phyloP scores from a whole-genome alignment of 2,329 filamentous ascomycete species.

The Ceratocystiopsis minuta region DNA sequence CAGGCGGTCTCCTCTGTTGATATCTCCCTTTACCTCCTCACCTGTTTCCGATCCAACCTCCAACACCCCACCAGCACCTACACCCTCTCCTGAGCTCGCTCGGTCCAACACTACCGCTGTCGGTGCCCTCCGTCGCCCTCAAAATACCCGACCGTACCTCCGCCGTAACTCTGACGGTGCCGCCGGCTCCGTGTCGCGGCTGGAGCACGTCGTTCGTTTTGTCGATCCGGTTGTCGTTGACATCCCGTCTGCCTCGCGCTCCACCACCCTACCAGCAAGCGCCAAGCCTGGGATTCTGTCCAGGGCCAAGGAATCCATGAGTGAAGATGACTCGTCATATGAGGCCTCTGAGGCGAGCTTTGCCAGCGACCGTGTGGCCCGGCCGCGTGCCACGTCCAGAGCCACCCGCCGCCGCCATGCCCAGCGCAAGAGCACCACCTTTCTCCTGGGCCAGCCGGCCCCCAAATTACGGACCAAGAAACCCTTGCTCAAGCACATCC shows the following conservation, averaged over 20 bases:
- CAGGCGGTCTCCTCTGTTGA: slow-evolving; percentile 22
- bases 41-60: slow-evolving; percentile 5
- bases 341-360: slow-evolving; percentile 30
- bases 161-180: slow-evolving; percentile 5
- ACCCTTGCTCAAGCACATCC: slow-evolving; percentile 46
- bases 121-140: slow-evolving; percentile 2
- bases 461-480: slow-evolving; percentile 40
- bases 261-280: not conserved
- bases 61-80: slow-evolving; percentile 11
- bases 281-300: slow-evolving; percentile 1
- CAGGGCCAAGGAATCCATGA: slow-evolving; percentile 14
- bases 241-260: slow-evolving; percentile 2
- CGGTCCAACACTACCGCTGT: slow-evolving; percentile 3
- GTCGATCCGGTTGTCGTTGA: slow-evolving; percentile 18
- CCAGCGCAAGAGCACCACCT: slow-evolving; percentile 41
- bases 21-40: slow-evolving; percentile 20
- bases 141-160: not conserved
- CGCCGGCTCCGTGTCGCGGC: not conserved
- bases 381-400: slow-evolving; percentile 5
- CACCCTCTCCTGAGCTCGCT: slow-evolving; percentile 1
- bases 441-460: slow-evolving; percentile 49
- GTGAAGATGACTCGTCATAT: slow-evolving; percentile 31
- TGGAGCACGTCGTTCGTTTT: slow-evolving; percentile 29
- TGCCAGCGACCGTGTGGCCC: slow-evolving; percentile 16
- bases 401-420: slow-evolving; percentile 19